Percentiles rank a stretch among this genome's conserved stretches.
Evolutionary conservation across 257 asterid species (phyloP).

Genomic region (Gynochthodes officinalis): DNA sequence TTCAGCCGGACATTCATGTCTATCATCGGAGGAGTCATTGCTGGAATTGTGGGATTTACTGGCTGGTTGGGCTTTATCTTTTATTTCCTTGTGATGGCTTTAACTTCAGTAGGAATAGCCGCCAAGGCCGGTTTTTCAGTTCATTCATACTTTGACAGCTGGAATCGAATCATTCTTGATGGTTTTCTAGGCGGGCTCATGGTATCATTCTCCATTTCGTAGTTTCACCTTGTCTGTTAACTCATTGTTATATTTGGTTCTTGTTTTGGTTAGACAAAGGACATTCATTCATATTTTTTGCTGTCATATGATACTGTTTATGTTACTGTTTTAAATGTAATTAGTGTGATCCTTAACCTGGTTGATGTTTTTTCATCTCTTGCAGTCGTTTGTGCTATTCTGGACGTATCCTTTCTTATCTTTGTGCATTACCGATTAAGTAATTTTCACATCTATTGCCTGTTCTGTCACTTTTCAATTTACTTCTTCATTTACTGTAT

Average conservation of each 20-base stretch:
- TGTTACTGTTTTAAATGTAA: neutral
- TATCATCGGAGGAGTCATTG: constrained; percentile 76
- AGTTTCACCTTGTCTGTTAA: constrained; percentile 1
- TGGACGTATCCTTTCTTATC: constrained; percentile 81
- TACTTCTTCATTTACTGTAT: neutral
- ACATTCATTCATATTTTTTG: neutral
- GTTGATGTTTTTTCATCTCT: constrained; percentile 23
- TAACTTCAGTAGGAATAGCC: constrained; percentile 66
- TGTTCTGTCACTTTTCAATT: too few species aligned
- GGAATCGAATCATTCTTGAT: constrained; percentile 66
- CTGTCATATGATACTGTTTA: neutral
- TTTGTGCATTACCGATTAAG: neutral
- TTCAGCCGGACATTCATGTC: constrained; percentile 88
- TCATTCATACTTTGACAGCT: constrained; percentile 69
- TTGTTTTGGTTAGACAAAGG: neutral
- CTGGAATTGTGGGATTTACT: constrained; percentile 71
- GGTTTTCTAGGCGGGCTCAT: constrained; percentile 76
- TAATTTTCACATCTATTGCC: neutral
- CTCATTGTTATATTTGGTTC: neutral
- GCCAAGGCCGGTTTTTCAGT: constrained; percentile 73
- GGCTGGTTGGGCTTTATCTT: constrained; percentile 64
- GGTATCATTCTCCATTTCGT: constrained; percentile 37
- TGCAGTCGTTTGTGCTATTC: constrained; percentile 96
- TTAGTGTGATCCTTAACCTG: constrained; percentile 12
- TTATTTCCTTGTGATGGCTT: constrained; percentile 75